Base-by-base conservation (phyloP, 257 asterid genomes). In the Solanum tarapatanum region DNA sequence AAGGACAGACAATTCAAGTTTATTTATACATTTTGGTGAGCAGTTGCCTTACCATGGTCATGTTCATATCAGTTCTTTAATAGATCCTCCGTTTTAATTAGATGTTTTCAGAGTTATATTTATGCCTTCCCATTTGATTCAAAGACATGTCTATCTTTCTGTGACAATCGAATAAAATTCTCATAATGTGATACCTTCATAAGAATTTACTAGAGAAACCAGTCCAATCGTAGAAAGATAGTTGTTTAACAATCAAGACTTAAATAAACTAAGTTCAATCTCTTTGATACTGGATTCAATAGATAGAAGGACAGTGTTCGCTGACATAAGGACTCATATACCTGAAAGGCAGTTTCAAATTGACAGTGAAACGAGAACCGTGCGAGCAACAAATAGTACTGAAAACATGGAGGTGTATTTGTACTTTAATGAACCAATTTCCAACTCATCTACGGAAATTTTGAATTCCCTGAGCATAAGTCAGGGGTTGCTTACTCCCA, bases 301-400 rank as follows among this genome's bases (percentile, higher is more conserved):
- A 97, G 99, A 97, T 90, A 94, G 95, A 89, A 93, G 99, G 90
- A 91, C 90, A 30, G 97, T 95, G 21, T 88, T 87, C 35, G 96
- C 90, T 86, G 90, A 93, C 89, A 43, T 97, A 91, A 93, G 98
- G 94, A 94, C 94, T 85, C 98, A 90, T 74, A 90, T 97, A 87
- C 96, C 98, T 5, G 98, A 94, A 91, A 94, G 90, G 93, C 87
- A 93, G 43, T 96, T 97, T 66, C 91, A 93, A 86, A 92, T 97
- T 82, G 88, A 89, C 88, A 90, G 92, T n/a, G 94, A 91, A 88
- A 92, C 92, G 14, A 91, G 99, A 89, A 94, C 98, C 8, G 89
- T 95, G 84, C 82, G 94, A 73, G 98, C 99, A 85, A 94, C 98
- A 16, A 97, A 94, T 88, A 92, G 89, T 88, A 86, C 86, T 30